Conservation (phyloP, 768 basidiomycete genomes). For the Amanita fuliginea region DNA sequence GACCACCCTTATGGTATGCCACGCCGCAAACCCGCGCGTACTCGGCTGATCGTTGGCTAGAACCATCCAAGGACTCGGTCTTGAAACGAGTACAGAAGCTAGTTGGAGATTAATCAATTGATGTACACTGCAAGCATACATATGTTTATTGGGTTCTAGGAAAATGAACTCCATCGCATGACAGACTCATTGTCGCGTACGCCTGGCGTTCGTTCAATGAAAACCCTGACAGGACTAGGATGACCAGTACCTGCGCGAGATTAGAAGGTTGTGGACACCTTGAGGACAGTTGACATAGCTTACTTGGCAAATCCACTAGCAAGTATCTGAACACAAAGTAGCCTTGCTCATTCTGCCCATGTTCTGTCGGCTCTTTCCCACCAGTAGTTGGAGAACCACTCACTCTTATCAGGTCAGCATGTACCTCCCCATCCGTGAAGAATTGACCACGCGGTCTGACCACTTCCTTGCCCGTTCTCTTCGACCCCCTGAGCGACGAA, state of each 20-base stretch:
- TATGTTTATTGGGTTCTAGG: slow-evolving; percentile 12
- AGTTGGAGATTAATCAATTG: slow-evolving; percentile 54
- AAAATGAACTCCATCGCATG: slow-evolving; percentile 50
- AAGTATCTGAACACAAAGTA: slow-evolving; percentile 73
- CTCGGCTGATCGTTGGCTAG: slow-evolving; percentile 25
- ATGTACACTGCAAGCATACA: slow-evolving; percentile 1
- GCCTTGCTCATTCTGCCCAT: slow-evolving; percentile 55
- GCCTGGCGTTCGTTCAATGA: slow-evolving; percentile 55
- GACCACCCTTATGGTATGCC: slow-evolving; percentile 92
- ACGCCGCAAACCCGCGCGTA: background rate
- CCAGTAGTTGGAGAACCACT: slow-evolving; percentile 14
- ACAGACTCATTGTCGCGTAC: slow-evolving; percentile 64
- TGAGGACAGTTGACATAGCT: slow-evolving; percentile 17
- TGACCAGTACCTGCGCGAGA: slow-evolving; percentile 46
- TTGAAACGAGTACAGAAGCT: slow-evolving; percentile 95
- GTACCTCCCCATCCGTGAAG: slow-evolving; percentile 72
- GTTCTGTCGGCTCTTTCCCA: slow-evolving; percentile 6
- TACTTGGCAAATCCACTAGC: slow-evolving; percentile 72
- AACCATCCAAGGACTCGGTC: slow-evolving; percentile 92
- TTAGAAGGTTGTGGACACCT: background rate
- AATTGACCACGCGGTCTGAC: slow-evolving; percentile 26
- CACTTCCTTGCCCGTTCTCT: slow-evolving; percentile 18
- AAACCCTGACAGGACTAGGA: slow-evolving; percentile 52
- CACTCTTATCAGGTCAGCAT: slow-evolving; percentile 69
- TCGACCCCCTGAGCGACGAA: slow-evolving; percentile 42